A percentile compares a stretch with the other conserved stretches of the same genome.
phyloP scores from a whole-genome alignment of 805 yeast genomes.

The Teunomyces barrocoloradensis region DNA sequence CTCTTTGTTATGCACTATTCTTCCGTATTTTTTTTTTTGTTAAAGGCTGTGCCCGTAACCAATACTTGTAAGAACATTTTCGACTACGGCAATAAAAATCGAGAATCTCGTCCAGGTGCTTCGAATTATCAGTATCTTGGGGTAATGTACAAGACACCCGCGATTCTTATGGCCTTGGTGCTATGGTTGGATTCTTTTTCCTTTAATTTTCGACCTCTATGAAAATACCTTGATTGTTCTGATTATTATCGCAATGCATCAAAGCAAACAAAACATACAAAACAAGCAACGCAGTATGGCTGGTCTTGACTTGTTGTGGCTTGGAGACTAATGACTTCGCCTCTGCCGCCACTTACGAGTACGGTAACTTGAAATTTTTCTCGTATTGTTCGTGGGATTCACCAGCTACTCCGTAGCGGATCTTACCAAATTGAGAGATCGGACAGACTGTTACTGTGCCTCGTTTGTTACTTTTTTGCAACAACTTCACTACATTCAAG shows the following conservation, averaged over 20 bases:
- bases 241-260: no score
- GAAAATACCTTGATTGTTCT: background rate
- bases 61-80: background rate
- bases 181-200: background rate
- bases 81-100: background rate
- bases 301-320: background rate
- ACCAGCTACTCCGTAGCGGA: no score
- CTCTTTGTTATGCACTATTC: background rate
- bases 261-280: no score
- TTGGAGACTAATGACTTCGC: no score
- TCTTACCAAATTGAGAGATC: no score
- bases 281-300: no score
- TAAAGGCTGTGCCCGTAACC: background rate
- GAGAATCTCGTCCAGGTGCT: background rate
- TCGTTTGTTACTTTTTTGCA: background rate
- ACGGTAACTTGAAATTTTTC: no score
- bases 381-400: no score
- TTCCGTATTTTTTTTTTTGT: background rate
- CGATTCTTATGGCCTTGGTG: no score
- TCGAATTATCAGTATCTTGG: no score
- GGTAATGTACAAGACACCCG: no score
- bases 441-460: background rate
- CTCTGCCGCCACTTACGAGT: no score
- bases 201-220: background rate
- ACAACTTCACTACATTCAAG: background rate